Base-by-base conservation (phyloP, 345 rosid genomes). In the Garcia nutans region DNA sequence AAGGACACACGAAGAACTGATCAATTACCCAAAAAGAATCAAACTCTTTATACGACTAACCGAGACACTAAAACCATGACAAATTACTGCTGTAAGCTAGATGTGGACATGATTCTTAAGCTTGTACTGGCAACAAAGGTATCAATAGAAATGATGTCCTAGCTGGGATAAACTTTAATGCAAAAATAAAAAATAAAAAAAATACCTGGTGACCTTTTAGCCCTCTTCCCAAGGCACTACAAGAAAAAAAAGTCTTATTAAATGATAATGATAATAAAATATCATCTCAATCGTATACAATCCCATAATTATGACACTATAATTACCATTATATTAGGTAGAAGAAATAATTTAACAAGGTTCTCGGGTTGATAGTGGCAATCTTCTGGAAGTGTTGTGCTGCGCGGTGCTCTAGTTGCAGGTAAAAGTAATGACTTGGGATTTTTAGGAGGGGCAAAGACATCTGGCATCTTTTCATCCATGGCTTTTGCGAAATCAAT, bases 291-390 rank as follows among this genome's bases (percentile, higher is more conserved):
- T 23, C 26, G 23, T 33, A 28, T 70, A 66, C 44, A 62, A 44
- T 59, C 63, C n/a, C 33, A 54, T 37, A 42, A 65, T 54, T 70
- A 41, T 47, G 37, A 65, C 64, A 23, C 66, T 77, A 73, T 54
- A 57, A 75, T 79, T 93, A 95, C 99, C 98, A 86, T 85, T 55
- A 84, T 79, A 75, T 90, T 84, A 10, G 99, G 99, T 41, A 91
- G 86, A 78, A 93, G 91, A 83, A 96, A 96, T 65, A 96, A 83
- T 81, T 93, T 96, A 72, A 92, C 89, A 68, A 96, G 92, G 82
- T 86, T 79, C 86, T 93, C 98, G 47, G 98, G 99, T 81, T 91
- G 98, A 81, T 90, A 96, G 82, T 96, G 99, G 77, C 97, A 92
- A 88, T 96, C 98, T 87, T 93, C 98, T n/a, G 99, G 99, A 66